Percentiles rank a stretch among this genome's conserved stretches.
Conservation (phyloP, 2,329 filamentous ascomycete species). For the Tolypocladium tropicale region DNA sequence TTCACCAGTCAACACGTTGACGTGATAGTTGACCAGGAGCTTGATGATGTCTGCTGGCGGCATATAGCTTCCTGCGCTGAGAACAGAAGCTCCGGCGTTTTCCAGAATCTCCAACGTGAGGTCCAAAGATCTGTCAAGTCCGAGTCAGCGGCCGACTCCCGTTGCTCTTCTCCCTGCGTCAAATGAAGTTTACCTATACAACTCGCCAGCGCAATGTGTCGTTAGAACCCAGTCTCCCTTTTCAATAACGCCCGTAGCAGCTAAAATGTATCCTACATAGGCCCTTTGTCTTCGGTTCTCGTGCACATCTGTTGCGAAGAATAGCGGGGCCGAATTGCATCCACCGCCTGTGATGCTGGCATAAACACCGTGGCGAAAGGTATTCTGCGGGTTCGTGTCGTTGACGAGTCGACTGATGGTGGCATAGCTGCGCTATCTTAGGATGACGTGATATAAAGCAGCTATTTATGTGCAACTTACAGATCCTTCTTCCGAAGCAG, state of each 20-base stretch:
- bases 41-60: conserved; percentile 12
- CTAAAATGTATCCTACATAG: conserved; percentile 18
- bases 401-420: conserved; percentile 22
- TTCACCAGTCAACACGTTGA: conserved; percentile 28
- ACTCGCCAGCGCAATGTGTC: conserved; percentile 20
- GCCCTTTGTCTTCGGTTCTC: conserved; percentile 32
- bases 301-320: conserved; percentile 27
- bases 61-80: conserved; percentile 24
- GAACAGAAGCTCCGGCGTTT: conserved; percentile 26
- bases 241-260: conserved; percentile 17
- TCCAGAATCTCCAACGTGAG: conserved; percentile 28
- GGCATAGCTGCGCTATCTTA: conserved; percentile 18
- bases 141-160: neutral
- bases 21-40: conserved; percentile 18
- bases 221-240: conserved; percentile 28
- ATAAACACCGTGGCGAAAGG: conserved; percentile 26
- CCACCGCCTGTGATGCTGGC: conserved; percentile 31
- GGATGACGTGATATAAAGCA: neutral
- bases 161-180: neutral
- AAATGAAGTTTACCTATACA: conserved; percentile 23
- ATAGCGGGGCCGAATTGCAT: conserved; percentile 17
- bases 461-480: no score
- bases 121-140: conserved; percentile 21
- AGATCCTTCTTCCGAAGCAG: conserved; percentile 12
- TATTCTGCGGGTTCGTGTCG: conserved; percentile 22